These are phyloP conservation scores for Heteromeles arbutifolia DNA, from an alignment of 306 rosid genomes.

Conservation along the genomic window DNA sequence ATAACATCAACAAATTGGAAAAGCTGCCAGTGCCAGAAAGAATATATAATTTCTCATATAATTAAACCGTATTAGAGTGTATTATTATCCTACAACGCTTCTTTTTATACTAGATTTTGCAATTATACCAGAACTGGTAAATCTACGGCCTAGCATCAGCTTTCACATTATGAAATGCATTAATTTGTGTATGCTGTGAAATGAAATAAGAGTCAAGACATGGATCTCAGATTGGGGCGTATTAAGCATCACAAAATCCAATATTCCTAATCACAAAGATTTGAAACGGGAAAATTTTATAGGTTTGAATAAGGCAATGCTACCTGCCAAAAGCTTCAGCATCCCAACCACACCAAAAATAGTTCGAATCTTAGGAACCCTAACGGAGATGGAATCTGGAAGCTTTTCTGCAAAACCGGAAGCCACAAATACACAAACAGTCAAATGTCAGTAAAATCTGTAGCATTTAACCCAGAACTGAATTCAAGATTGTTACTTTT, in stretches of 20 bases:
- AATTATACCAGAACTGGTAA: background rate
- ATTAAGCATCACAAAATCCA: background rate
- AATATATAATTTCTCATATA: background rate
- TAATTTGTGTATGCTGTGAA: background rate
- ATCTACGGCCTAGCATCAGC: background rate
- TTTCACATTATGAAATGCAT: background rate
- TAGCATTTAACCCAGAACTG: background rate
- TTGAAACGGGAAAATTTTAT: background rate
- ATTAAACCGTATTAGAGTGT: too few species aligned
- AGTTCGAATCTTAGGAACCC: conserved; percentile 71
- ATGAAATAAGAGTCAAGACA: background rate
- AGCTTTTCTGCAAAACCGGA: conserved; percentile 50
- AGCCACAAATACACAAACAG: background rate
- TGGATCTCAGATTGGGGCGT: background rate
- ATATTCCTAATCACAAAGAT: background rate
- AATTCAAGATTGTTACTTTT: background rate
- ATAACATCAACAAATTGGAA: conserved; percentile 15
- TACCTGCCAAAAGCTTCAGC: conserved; percentile 84
- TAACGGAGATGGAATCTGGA: conserved; percentile 58
- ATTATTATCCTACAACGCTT: background rate
- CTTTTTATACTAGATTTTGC: background rate
- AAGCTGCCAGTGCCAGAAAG: background rate
- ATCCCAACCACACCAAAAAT: conserved; percentile 83
- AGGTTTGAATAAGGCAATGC: conserved; percentile 21
- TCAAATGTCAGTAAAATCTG: background rate